phyloP scores from a whole-genome alignment of 148 eudicot genomes.

The Amaranthus palmeri region DNA sequence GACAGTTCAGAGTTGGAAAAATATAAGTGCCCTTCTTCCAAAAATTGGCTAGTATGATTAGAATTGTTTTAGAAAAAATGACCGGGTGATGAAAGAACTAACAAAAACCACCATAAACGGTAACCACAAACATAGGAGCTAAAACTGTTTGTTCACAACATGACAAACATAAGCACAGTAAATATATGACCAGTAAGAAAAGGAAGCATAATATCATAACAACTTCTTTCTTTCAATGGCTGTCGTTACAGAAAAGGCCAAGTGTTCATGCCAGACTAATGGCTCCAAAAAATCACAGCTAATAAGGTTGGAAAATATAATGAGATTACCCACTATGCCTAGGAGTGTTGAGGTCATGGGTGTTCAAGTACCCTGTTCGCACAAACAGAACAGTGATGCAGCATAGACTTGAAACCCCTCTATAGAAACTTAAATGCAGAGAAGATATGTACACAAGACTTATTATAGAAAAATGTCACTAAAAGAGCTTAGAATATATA shows the following conservation, averaged over 20 bases:
- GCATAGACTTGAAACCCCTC: background rate
- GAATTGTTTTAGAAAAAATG: background rate
- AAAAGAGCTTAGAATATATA: background rate
- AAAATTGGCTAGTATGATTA: background rate
- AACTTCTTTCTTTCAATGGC: background rate
- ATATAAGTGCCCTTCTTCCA: background rate
- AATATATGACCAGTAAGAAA: background rate
- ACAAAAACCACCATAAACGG: background rate
- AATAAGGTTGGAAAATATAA: background rate
- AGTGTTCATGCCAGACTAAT: slow-evolving; percentile 1
- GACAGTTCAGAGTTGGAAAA: slow-evolving; percentile 20
- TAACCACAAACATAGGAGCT: background rate
- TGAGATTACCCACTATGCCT: background rate
- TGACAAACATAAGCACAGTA: background rate
- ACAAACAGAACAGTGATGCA: background rate
- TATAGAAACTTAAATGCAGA: background rate
- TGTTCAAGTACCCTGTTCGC: background rate
- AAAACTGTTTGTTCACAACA: background rate
- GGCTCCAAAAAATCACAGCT: background rate
- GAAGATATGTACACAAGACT: background rate
- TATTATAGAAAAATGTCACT: background rate
- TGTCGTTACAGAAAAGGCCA: background rate
- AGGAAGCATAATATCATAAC: background rate
- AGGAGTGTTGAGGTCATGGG: background rate
- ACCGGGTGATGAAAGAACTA: background rate